Percentiles rank a stretch among this genome's conserved stretches.
Conservation (phyloP, 768 basidiomycete species). For the Leccinum ochraceum region DNA sequence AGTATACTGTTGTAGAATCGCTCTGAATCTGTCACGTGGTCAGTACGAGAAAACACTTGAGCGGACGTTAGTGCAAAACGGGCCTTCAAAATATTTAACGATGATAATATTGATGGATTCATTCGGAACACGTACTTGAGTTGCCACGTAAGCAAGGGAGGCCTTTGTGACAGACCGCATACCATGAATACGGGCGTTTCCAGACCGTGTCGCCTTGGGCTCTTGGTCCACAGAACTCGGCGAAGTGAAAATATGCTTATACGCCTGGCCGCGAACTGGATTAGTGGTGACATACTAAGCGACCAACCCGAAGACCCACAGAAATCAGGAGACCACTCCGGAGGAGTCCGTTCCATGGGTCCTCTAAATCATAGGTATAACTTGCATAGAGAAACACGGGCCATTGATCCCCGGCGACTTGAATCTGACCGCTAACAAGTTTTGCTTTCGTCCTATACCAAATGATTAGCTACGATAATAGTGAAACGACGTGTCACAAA, state of each 20-base stretch:
- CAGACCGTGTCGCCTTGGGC: background rate
- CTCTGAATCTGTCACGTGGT: background rate
- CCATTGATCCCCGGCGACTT: background rate
- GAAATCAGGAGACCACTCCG: background rate
- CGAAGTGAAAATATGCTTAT: background rate
- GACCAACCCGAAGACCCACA: background rate
- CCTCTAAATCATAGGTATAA: background rate
- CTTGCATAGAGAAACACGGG: background rate
- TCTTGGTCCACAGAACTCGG: background rate
- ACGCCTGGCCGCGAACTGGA: background rate
- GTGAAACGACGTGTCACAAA: background rate
- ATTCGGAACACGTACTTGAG: background rate
- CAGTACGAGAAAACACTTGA: no score
- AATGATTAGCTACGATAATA: background rate
- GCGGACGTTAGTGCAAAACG: background rate
- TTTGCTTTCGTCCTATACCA: background rate
- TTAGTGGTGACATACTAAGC: background rate
- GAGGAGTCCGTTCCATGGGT: background rate
- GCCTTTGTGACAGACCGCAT: background rate
- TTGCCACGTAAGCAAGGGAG: background rate
- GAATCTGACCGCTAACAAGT: background rate
- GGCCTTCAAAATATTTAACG: no score
- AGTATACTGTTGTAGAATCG: background rate
- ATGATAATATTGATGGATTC: background rate
- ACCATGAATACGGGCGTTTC: background rate